Conservation (phyloP, 2,329 filamentous ascomycete species). For the Beauveria pseudobassiana region DNA sequence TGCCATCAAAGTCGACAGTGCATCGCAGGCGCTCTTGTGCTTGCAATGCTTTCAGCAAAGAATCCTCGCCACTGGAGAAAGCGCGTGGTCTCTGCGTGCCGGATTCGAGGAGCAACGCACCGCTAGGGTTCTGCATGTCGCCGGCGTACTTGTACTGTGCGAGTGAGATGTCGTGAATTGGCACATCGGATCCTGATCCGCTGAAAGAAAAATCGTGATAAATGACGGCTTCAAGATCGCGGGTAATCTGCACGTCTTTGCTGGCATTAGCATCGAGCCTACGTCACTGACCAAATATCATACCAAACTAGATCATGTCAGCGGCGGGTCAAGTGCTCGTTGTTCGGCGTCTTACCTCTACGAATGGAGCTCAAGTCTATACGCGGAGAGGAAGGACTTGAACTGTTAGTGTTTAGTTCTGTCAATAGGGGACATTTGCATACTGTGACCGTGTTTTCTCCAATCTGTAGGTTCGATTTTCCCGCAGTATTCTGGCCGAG, state of each 20-base stretch:
- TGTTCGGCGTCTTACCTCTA: background rate
- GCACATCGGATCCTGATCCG: conserved; percentile 32
- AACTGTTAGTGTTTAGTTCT: background rate
- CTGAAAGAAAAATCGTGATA: conserved; percentile 36
- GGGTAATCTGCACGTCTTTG: conserved; percentile 33
- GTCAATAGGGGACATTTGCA: background rate
- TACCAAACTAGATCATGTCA: conserved; percentile 8
- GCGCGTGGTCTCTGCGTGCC: conserved; percentile 15
- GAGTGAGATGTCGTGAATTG: conserved; percentile 30
- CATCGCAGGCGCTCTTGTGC: conserved; percentile 27
- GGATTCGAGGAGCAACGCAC: background rate
- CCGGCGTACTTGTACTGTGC: conserved; percentile 29
- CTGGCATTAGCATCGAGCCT: background rate
- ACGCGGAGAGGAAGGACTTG: conserved; percentile 6
- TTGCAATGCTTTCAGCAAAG: conserved; percentile 15
- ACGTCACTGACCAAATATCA: background rate
- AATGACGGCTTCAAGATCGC: conserved; percentile 31
- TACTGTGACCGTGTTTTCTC: conserved; percentile 7
- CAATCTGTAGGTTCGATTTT: conserved; percentile 1
- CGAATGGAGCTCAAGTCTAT: conserved; percentile 3
- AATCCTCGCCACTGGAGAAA: conserved; percentile 17
- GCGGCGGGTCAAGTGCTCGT: background rate
- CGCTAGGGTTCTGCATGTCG: conserved; percentile 15
- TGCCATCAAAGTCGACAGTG: conserved; percentile 30
- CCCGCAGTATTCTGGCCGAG: conserved; percentile 7